Conservation (phyloP, 257 asterid genomes). For the Linaria vulgaris region DNA sequence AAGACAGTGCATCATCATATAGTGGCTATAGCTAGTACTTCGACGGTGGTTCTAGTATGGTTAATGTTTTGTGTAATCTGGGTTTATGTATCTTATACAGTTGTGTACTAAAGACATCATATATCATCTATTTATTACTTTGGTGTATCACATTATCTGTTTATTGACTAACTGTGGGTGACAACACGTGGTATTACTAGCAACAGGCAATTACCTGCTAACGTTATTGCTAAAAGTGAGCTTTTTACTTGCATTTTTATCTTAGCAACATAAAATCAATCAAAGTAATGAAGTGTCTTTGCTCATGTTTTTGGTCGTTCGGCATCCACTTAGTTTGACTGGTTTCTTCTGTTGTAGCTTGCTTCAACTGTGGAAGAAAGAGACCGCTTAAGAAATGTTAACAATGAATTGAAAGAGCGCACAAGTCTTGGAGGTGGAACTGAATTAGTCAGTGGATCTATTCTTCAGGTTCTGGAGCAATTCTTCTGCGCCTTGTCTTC, state of each 20-base stretch:
- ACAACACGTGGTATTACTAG: background rate
- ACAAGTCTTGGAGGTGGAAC: slow-evolving; percentile 51
- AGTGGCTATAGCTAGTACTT: slow-evolving; percentile 2
- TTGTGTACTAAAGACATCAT: slow-evolving; percentile 1
- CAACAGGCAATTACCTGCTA: slow-evolving; percentile 5
- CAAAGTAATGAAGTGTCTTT: slow-evolving; percentile 6
- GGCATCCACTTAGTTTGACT: slow-evolving; percentile 28
- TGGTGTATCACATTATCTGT: background rate
- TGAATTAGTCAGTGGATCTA: slow-evolving; percentile 48
- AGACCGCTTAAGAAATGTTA: slow-evolving; percentile 49
- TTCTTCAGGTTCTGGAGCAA: slow-evolving; percentile 49
- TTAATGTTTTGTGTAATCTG: slow-evolving; percentile 16
- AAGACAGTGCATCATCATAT: slow-evolving; percentile 11
- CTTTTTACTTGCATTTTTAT: slow-evolving; percentile 13
- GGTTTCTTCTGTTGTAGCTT: slow-evolving; percentile 50
- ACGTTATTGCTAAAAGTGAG: slow-evolving; percentile 8
- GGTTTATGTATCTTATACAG: slow-evolving; percentile 5
- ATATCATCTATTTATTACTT: slow-evolving; percentile 17
- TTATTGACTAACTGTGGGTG: slow-evolving; percentile 1
- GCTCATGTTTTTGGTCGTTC: slow-evolving; percentile 17
- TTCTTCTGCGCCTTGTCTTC: slow-evolving; percentile 13
- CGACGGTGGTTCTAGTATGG: slow-evolving; percentile 1
- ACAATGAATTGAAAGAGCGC: slow-evolving; percentile 53
- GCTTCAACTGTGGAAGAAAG: slow-evolving; percentile 67
- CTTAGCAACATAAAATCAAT: slow-evolving; percentile 16